Evolutionary conservation across 2,329 filamentous ascomycete species (phyloP), one percentile per base, ranked within the genome.

Genomic region (Colletotrichum australisinense): DNA sequence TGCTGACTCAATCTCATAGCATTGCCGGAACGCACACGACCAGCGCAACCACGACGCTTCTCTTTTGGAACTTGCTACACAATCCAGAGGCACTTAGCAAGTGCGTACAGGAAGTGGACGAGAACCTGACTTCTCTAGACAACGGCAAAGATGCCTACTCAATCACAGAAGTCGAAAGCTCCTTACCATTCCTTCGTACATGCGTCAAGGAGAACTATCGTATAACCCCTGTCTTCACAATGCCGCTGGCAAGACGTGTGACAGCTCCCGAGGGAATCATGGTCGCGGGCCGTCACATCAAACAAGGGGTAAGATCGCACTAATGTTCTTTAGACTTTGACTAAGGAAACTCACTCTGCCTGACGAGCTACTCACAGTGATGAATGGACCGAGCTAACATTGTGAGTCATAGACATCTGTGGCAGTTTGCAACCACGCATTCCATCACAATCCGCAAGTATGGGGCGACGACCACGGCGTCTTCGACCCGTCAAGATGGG

Each of bases 121-220:
- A 49, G 1, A 62, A 52, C 4, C 8, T 72, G 11, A 12, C 52
- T 3, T 57, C 69, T 0, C 63, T 67, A 2, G 56, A 67, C 3
- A 22, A 28, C 11, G 63, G 66, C 14, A 72, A 57, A n/a, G 38
- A 30, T 0, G 63, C 56, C 1, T 72, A 63, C 9, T 72, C 69
- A 26, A 38, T 72, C 14, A 38, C 56, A 1, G 69, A 67, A 30
- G 49, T 67, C 0, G 63, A 67, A 28, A 67, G 28, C n/a, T 62
- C 63, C 3, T 5, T 67, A 12, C 56, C 63, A 2, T 72, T 42
- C 6, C 35, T 72, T 1, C 46, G 69, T 8, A 11, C 63, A 1
- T 72, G 69, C 22, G 63, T 72, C 8, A 67, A 49, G n/a, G 69
- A 72, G 49, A 67, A 72, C 57, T 72, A 67, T n/a, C 63, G 69